These are phyloP conservation scores for Epichloe sp. DNA, from an alignment of 2,329 filamentous ascomycete species.

Conservation along the genomic window DNA sequence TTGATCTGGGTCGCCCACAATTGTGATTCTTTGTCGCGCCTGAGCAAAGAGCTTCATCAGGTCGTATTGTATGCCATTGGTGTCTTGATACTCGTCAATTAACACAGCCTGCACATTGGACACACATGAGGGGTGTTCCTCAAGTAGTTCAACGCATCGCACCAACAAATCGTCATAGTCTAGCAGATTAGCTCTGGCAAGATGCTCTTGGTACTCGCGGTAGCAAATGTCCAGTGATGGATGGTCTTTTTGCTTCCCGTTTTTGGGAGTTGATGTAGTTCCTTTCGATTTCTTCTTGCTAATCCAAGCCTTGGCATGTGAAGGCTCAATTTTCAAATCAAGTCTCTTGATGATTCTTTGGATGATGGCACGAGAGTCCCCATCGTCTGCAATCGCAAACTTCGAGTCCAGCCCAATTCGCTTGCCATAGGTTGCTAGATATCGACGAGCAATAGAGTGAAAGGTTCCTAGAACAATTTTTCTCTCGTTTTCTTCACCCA, in stretches of 20 bases:
- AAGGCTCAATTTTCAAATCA: slow-evolving; percentile 54
- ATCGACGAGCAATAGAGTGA: slow-evolving; percentile 80
- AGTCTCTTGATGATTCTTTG: slow-evolving; percentile 71
- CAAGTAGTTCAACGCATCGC: slow-evolving; percentile 67
- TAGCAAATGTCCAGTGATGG: slow-evolving; percentile 57
- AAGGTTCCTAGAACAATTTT: slow-evolving; percentile 86
- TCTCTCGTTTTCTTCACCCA: slow-evolving; percentile 64
- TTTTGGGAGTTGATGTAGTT: slow-evolving; percentile 29
- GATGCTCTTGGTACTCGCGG: slow-evolving; percentile 62
- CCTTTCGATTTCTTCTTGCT: slow-evolving; percentile 51
- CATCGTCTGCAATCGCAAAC: slow-evolving; percentile 82
- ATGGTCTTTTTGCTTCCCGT: slow-evolving; percentile 25
- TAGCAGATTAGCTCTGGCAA: slow-evolving; percentile 66
- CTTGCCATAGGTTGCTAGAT: slow-evolving; percentile 71
- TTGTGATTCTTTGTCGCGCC: slow-evolving; percentile 62
- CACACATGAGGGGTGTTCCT: slow-evolving; percentile 62
- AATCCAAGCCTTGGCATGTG: slow-evolving; percentile 61
- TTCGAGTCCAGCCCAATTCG: slow-evolving; percentile 69
- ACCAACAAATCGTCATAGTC: slow-evolving; percentile 92
- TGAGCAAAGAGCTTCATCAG: slow-evolving; percentile 82
- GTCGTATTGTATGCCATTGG: slow-evolving; percentile 88
- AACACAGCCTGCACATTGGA: slow-evolving; percentile 82
- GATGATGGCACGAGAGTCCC: slow-evolving; percentile 67
- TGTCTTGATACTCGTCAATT: slow-evolving; percentile 97
- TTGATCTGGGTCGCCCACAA: slow-evolving; percentile 93